Evolutionary conservation across 176 grass and related monocot genomes (phyloP), one percentile per base, ranked within the genome.

Genomic region (Paspalum notatum): DNA sequence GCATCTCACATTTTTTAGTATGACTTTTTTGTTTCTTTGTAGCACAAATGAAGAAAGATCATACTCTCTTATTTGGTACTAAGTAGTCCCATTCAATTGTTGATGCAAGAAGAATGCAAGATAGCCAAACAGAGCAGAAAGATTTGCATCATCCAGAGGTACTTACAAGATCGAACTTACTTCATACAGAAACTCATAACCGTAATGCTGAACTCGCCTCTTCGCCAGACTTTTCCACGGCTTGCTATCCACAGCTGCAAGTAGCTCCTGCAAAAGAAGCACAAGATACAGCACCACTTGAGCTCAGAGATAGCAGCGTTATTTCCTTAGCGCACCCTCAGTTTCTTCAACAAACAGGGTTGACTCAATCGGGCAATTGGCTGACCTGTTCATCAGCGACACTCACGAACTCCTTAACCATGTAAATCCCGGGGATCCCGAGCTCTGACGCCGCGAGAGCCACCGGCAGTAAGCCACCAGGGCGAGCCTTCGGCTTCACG

Each of bases 181-280:
- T 89, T 91, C 85, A 52, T 98, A 98, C 80, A 93, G 52, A 88
- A 98, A 95, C 63, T 98, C 95, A 72, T 93, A 94, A 69, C 95
- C 92, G 62, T 98, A 98, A 91, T 98, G 95, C 71, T 98, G 95
- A 91, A 95, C 95, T 75, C 84, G 85, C 66, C 95, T 87, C 89
- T 98, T 98, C 13, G 95, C 75, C 74, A 95, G 77, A 69, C 69
- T 89, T 72, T 82, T 91, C 92, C 95, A 98, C 12, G 82, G 82
- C 59, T 68, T 89, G 38, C 26, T 81, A 52, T 98, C 92, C 71
- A 98, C 90, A 51, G 90, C 80, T 13, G 75, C 87, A 77, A 98
- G 92, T 71, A 98, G 84, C 48, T 95, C 90, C 95, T 98, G 64
- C 15, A 49, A 21, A 91, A 39, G 68, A 60, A 48, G 59, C 39